Percentiles rank a stretch among this genome's conserved stretches.
Evolutionary conservation across 1,139 yeast species (phyloP).

Genomic region (Suhomyces chickasaworum): DNA sequence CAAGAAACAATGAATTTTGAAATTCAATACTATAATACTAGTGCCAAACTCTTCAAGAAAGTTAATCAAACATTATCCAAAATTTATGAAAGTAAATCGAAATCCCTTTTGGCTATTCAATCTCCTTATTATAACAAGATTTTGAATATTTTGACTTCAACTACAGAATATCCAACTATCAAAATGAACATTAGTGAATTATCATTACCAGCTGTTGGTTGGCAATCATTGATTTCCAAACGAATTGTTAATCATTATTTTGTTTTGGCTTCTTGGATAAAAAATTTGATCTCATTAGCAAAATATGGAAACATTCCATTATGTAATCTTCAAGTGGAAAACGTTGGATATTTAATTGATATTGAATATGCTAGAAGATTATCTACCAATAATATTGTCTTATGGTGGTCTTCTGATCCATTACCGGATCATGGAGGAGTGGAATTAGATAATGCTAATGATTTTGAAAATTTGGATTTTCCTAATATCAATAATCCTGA

Average conservation of each 20-base stretch:
- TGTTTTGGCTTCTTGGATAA: constrained; percentile 73
- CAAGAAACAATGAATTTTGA: constrained; percentile 55
- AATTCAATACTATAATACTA: constrained; percentile 52
- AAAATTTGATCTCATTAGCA: constrained; percentile 65
- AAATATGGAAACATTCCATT: constrained; percentile 80
- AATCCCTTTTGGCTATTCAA: constrained; percentile 68
- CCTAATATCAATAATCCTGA: constrained; percentile 81
- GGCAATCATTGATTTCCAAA: constrained; percentile 77
- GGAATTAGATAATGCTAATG: constrained; percentile 59
- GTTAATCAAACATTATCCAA: constrained; percentile 56
- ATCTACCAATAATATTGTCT: constrained; percentile 61
- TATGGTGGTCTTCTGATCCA: constrained; percentile 93
- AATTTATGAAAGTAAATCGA: constrained; percentile 69
- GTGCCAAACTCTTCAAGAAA: constrained; percentile 52
- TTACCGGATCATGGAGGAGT: constrained; percentile 86
- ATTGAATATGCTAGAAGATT: constrained; percentile 82
- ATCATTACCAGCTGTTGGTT: constrained; percentile 75
- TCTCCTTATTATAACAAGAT: constrained; percentile 62
- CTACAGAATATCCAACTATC: constrained; percentile 65
- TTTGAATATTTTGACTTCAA: constrained; percentile 42
- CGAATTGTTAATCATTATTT: constrained; percentile 72
- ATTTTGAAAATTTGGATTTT: constrained; percentile 64
- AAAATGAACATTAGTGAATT: constrained; percentile 58
- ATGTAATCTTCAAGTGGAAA: constrained; percentile 79
- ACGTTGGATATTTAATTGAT: constrained; percentile 79